phyloP scores from a whole-genome alignment of 805 yeast genomes.

The Blastobotrys muscicola region DNA sequence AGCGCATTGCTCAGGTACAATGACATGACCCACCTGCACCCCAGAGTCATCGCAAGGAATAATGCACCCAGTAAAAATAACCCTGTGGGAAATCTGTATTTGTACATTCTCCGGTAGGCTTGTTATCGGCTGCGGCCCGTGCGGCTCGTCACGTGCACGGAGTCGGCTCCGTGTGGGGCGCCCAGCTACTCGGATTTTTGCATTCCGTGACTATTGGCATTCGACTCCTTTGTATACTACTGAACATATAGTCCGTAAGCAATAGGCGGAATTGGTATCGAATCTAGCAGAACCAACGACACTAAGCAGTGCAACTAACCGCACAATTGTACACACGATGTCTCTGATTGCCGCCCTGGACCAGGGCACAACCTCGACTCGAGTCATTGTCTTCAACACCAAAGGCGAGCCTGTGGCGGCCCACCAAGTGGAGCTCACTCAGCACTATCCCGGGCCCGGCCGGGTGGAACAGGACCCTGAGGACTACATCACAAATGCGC shows the following conservation, averaged over 20 bases:
- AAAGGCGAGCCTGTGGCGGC: conserved; percentile 65
- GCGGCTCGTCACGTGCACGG: background rate
- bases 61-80: background rate
- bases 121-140: background rate
- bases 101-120: background rate
- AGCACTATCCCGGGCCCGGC: conserved; percentile 31
- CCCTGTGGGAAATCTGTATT: background rate
- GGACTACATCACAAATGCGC: conserved; percentile 69
- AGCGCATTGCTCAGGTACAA: no score
- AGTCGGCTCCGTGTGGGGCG: background rate
- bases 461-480: conserved; percentile 94
- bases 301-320: no score
- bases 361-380: conserved; percentile 83
- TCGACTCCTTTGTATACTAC: no score
- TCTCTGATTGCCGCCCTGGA: conserved; percentile 57
- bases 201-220: no score
- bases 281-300: no score
- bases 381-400: conserved; percentile 71
- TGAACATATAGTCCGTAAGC: no score
- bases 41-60: background rate
- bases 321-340: no score
- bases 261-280: no score
- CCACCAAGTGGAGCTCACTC: conserved; percentile 80
- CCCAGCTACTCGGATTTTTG: conserved; percentile 9
- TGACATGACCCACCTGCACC: background rate